Evolutionary conservation across 345 rosid genomes (phyloP).

Genomic region (Boechera divaricarpa): DNA sequence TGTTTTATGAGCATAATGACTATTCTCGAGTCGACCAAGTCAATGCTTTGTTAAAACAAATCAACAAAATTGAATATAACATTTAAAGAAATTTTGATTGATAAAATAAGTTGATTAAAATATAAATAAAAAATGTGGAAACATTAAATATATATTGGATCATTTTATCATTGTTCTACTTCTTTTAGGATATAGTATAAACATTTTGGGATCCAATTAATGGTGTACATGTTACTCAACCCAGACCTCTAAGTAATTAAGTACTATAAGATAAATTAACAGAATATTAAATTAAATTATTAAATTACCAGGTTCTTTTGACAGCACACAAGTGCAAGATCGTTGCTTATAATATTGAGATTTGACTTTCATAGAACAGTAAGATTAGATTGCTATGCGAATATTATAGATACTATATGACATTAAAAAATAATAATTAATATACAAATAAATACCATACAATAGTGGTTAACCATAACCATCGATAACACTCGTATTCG

Average conservation of each 20-base stretch:
- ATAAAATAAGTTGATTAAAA: background rate
- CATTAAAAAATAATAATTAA: background rate
- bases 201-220: background rate
- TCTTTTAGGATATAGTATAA: background rate
- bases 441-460: conserved; percentile 7
- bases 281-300: background rate
- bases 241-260: background rate
- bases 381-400: conserved; percentile 7
- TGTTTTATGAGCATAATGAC: background rate
- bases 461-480: conserved; percentile 37
- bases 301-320: conserved; percentile 18
- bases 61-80: background rate
- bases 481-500: background rate
- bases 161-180: background rate
- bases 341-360: conserved; percentile 2
- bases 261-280: background rate
- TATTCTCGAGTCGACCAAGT: background rate
- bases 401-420: conserved; percentile 26
- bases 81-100: background rate
- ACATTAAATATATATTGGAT: background rate
- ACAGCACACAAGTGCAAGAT: conserved; percentile 19
- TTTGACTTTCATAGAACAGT: conserved; percentile 38
- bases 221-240: conserved; percentile 10
- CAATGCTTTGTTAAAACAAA: background rate
- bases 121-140: background rate